Base-by-base conservation (phyloP, 1,284 basidiomycete genomes). In the Fomitopsis palustris region DNA sequence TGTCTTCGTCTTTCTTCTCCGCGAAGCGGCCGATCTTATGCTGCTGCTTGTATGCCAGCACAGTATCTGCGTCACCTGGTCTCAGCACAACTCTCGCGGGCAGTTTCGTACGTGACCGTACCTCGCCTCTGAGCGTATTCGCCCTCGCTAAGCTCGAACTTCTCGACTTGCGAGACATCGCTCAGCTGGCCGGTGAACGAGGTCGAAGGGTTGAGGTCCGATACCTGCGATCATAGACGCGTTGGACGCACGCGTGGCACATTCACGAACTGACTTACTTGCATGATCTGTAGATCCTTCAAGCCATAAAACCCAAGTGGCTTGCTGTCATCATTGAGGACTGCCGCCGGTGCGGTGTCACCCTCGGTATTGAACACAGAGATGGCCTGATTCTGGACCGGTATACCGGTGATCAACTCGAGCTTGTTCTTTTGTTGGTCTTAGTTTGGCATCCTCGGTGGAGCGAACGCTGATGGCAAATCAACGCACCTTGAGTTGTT, bases 1-100 rank as follows among this genome's bases (percentile, higher is more conserved):
- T 68, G 2, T 76, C 70, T 59, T 78, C 77, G 0, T 77, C 75
- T 17, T 62, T 55, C 37, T 71, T 69, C 6, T 71, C 75, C 9
- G 90, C 93, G 72, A 97, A 99, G 12, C 95, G 87, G 1, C 96
- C 96, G 29, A 99, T 84, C 74, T 93, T 91, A 75, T 96, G 79
- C 2, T 83, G 81, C 72, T 95, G 89, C 69, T 98, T 95, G 78
- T 93, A 98, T 1, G 92, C 88, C 17, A 95, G 81, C 12, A 98
- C 92, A 14, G 93, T 92, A 70, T 98, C 96, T 94, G 29, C 9
- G 17, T 14, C 12, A 47, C 43, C 39, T 21, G 8, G 3, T 16
- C 1, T 60, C 7, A 61, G 31, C 35, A 35, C 5, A 56, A 29
- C 3, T 14, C n/a, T 5, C 47, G 8, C n/a, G 54, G 41, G 14